phyloP scores from a whole-genome alignment of 306 rosid species.

The Medicago arabica region DNA sequence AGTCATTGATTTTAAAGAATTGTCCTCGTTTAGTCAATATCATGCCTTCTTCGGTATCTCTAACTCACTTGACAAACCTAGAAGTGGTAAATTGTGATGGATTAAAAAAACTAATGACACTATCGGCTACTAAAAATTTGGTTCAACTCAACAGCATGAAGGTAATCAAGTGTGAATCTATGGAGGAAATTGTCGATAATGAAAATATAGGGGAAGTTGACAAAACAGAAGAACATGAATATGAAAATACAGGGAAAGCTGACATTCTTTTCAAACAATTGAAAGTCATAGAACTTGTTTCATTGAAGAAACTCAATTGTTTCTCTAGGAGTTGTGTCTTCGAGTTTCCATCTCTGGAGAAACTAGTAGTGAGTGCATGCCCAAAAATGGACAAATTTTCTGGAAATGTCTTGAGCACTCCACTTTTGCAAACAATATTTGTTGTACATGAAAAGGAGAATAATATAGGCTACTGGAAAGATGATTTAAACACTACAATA shows the following conservation, averaged over 20 bases:
- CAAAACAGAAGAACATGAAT: neutral
- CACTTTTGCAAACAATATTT: neutral
- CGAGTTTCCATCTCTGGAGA: conserved; percentile 29
- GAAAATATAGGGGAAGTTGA: neutral
- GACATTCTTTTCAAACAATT: conserved; percentile 29
- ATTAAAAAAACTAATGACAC: neutral
- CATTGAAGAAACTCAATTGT: conserved; percentile 9
- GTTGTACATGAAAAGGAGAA: neutral
- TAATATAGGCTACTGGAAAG: conserved; percentile 26
- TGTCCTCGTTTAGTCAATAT: conserved; percentile 13
- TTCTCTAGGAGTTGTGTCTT: neutral
- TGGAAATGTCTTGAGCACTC: neutral
- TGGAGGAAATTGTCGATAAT: conserved; percentile 5
- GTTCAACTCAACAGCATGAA: conserved; percentile 22
- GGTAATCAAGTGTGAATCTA: conserved; percentile 9
- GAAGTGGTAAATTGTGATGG: conserved; percentile 6
- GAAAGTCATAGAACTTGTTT: conserved; percentile 18
- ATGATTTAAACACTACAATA: conserved; percentile 4
- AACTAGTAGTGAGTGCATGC: conserved; percentile 14
- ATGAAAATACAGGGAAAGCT: neutral
- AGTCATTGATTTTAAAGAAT: conserved; percentile 6
- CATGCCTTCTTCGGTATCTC: neutral
- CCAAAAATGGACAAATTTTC: neutral
- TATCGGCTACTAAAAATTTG: neutral
- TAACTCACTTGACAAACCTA: conserved; percentile 31